phyloP scores from a whole-genome alignment of 768 basidiomycete genomes.

The Tricholoma furcatifolium region DNA sequence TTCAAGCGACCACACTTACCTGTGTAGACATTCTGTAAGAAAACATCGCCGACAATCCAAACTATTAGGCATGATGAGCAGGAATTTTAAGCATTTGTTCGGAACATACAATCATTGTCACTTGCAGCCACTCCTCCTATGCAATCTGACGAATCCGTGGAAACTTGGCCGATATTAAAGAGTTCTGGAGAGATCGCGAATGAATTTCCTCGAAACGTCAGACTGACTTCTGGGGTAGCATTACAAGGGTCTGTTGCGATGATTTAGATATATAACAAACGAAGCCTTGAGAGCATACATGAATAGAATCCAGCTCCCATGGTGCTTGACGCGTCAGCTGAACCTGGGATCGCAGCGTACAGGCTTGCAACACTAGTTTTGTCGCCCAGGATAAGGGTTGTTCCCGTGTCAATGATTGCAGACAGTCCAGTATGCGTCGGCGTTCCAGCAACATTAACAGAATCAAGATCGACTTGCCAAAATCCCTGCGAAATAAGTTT shows the following conservation, averaged over 20 bases:
- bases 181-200: constrained; percentile 43
- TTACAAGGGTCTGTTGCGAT: constrained; percentile 27
- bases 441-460: constrained; percentile 25
- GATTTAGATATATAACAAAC: background rate
- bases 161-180: constrained; percentile 41
- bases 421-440: constrained; percentile 16
- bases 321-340: constrained; percentile 23
- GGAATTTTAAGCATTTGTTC: background rate
- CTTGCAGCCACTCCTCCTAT: constrained; percentile 37
- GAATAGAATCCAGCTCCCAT: constrained; percentile 30
- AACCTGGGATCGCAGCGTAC: constrained; percentile 31
- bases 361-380: constrained; percentile 21
- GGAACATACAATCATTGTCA: constrained; percentile 5
- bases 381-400: constrained; percentile 39
- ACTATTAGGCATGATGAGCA: constrained; percentile 6
- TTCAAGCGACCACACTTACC: constrained; percentile 10
- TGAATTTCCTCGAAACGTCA: constrained; percentile 36
- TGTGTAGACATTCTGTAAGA: constrained; percentile 47
- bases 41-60: constrained; percentile 43
- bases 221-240: constrained; percentile 24
- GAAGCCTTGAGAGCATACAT: constrained; percentile 7
- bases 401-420: constrained; percentile 42
- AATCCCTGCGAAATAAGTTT: constrained; percentile 22
- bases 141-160: constrained; percentile 53
- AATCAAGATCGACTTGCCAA: constrained; percentile 32